phyloP scores from a whole-genome alignment of 257 asterid species.

The Avicennia marina region DNA sequence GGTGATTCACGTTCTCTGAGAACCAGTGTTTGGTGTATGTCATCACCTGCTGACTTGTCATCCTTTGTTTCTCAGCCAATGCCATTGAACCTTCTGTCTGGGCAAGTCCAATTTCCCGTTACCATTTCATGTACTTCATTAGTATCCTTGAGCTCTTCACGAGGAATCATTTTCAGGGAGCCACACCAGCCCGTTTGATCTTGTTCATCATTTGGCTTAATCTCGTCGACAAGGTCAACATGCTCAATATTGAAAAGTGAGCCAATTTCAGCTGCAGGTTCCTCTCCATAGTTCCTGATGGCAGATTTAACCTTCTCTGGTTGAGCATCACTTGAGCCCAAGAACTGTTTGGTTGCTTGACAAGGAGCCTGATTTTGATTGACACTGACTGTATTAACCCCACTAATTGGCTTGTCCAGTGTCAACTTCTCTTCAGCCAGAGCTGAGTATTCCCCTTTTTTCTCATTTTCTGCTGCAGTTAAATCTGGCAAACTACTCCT shows the following conservation, averaged over 20 bases:
- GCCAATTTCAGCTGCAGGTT: background rate
- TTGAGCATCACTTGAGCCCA: slow-evolving; percentile 3
- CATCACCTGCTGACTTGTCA: slow-evolving; percentile 3
- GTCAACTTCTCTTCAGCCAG: slow-evolving; percentile 18
- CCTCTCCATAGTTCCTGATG: slow-evolving; percentile 14
- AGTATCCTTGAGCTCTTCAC: background rate
- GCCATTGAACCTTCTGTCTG: background rate
- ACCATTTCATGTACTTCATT: slow-evolving; percentile 12
- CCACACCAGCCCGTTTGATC: background rate
- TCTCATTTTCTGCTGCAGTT: slow-evolving; percentile 6
- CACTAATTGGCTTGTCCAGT: slow-evolving; percentile 11
- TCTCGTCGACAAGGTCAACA: slow-evolving; percentile 6
- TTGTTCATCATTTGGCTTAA: background rate
- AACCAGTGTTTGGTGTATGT: too few species aligned
- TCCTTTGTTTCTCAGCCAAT: slow-evolving; percentile 3
- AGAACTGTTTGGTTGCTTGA: slow-evolving; percentile 12
- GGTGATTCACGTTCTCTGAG: slow-evolving; percentile 2
- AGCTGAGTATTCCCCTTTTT: slow-evolving; percentile 13
- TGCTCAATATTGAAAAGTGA: background rate
- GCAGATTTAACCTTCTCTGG: slow-evolving; percentile 2
- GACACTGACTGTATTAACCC: slow-evolving; percentile 1
- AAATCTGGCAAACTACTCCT: slow-evolving; percentile 2
- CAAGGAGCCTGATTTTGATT: slow-evolving; percentile 9
- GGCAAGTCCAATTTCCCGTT: background rate
- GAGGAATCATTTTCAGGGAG: background rate